These are phyloP conservation scores for Pleoardoris graminearum DNA, from an alignment of 2,329 filamentous ascomycete species.

Conservation along the genomic window DNA sequence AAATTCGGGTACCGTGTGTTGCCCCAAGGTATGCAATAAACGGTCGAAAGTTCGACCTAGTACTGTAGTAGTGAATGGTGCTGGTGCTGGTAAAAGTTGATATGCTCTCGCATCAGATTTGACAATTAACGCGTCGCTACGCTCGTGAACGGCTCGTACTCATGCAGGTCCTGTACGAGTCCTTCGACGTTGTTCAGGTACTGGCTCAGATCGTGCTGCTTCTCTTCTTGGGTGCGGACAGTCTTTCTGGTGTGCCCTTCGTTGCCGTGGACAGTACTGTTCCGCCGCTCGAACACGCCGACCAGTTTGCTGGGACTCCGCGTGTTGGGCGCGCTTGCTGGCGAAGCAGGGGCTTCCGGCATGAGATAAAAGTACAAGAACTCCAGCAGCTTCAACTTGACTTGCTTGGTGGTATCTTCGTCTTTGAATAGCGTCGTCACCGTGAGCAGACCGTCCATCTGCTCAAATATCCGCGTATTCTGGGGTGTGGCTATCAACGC, in stretches of 20 bases:
- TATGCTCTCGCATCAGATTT: neutral
- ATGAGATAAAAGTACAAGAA: conserved; percentile 99
- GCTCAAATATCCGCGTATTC: conserved; percentile 91
- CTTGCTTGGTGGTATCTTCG: conserved; percentile 79
- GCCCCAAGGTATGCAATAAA: too few relatives aligned
- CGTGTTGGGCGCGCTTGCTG: conserved; percentile 46
- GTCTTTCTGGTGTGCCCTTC: conserved; percentile 32
- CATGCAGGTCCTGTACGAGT: conserved; percentile 79
- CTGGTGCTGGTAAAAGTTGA: neutral
- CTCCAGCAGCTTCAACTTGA: conserved; percentile 95
- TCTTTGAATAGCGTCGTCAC: conserved; percentile 93
- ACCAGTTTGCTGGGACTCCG: conserved; percentile 41
- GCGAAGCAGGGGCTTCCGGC: conserved; percentile 70
- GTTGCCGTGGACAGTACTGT: conserved; percentile 32
- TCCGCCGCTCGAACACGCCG: conserved; percentile 38
- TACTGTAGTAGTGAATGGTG: conserved; percentile 8
- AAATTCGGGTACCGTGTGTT: too few relatives aligned
- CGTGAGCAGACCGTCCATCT: conserved; percentile 86
- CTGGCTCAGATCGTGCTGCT: conserved; percentile 75
- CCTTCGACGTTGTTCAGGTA: conserved; percentile 81
- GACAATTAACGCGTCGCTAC: conserved; percentile 32
- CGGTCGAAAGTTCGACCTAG: too few relatives aligned
- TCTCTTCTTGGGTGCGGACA: conserved; percentile 73
- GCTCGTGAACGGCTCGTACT: conserved; percentile 64
- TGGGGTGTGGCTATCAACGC: conserved; percentile 82